Conservation (phyloP, 106 monocot genomes). For the Dendrobium catenatum region DNA sequence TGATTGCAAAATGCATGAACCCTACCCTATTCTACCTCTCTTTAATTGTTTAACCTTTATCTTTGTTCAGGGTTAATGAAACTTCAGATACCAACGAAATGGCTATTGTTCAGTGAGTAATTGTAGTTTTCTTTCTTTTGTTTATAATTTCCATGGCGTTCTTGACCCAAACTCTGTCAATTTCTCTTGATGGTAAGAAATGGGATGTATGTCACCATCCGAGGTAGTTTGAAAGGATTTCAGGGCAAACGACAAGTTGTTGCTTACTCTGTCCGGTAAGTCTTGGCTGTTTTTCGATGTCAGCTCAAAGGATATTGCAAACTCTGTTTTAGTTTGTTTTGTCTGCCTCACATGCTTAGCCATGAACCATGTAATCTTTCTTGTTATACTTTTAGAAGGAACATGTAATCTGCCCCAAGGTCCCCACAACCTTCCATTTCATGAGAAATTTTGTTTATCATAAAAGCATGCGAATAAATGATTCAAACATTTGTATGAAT, state of each 20-base stretch:
- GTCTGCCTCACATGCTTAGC: not conserved
- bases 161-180: not conserved
- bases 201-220: slow-evolving; percentile 59
- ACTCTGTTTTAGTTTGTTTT: not conserved
- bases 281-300: not conserved
- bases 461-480: not conserved
- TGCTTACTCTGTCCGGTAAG: slow-evolving; percentile 60
- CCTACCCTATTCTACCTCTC: not conserved
- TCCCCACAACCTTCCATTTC: not conserved
- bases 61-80: slow-evolving; percentile 67
- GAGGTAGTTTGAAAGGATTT: slow-evolving; percentile 62
- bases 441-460: not conserved
- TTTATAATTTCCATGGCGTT: not conserved
- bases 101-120: slow-evolving; percentile 64
- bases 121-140: not conserved
- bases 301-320: not conserved
- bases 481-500: not conserved
- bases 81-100: slow-evolving; percentile 73
- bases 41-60: not conserved
- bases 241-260: slow-evolving; percentile 54
- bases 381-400: not conserved
- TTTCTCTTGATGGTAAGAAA: slow-evolving; percentile 25
- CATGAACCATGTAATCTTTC: not conserved
- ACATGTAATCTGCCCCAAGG: not conserved
- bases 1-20: not conserved